These are phyloP conservation scores for Stemphylium vesicarium DNA, from an alignment of 2,329 filamentous ascomycete species.

Conservation along the genomic window DNA sequence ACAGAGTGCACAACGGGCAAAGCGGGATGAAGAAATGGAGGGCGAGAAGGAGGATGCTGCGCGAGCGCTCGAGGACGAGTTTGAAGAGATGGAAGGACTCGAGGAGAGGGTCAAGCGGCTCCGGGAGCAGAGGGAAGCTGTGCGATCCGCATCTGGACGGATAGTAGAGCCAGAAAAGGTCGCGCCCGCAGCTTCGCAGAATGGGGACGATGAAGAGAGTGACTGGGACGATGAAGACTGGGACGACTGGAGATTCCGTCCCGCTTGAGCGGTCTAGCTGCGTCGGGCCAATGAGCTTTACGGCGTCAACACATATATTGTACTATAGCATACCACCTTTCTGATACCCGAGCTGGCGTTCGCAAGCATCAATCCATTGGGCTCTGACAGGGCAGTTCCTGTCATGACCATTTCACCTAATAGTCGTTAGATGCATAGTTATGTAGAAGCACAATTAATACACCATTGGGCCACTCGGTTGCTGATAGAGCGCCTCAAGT, in stretches of 20 bases:
- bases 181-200: conserved; percentile 10
- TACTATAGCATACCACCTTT: conserved; percentile 28
- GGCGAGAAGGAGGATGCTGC: conserved; percentile 57
- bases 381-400: neutral
- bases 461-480: neutral
- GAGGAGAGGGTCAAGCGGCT: conserved; percentile 54
- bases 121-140: conserved; percentile 54
- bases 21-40: conserved; percentile 54
- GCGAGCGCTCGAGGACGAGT: conserved; percentile 54
- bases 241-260: conserved; percentile 48
- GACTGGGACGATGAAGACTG: conserved; percentile 49
- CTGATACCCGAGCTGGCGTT: conserved; percentile 31
- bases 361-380: conserved; percentile 12
- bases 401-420: neutral
- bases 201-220: conserved; percentile 38
- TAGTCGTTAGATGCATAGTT: neutral
- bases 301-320: conserved; percentile 22
- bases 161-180: conserved; percentile 12
- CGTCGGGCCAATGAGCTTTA: conserved; percentile 16
- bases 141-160: conserved; percentile 39
- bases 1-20: conserved; percentile 51
- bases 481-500: neutral
- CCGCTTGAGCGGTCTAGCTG: conserved; percentile 30
- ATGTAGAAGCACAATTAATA: neutral
- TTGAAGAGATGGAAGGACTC: conserved; percentile 58